Evolutionary conservation across 202 grass and related monocot species (phyloP), one percentile per base, ranked within the genome.

Genomic region (Alloteropsis angusta): DNA sequence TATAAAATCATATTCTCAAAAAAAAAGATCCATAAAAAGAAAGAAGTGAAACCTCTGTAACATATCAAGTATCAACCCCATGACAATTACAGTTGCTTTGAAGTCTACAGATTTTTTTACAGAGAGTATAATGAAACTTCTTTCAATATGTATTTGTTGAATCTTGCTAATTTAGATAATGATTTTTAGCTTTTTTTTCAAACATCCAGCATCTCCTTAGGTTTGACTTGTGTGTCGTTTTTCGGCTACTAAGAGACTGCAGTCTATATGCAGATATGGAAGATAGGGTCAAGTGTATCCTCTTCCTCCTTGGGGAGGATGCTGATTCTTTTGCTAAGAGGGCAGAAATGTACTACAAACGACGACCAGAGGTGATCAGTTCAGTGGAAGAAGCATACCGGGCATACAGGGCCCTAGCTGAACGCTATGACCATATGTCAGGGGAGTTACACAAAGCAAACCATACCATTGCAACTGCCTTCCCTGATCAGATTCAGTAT

Each of bases 371-470:
- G 74, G 89, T 90, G 43, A 90, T 90, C 72, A 80, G 52, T 72
- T 92, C 89, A 23, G 89, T 97, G 36, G 94, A 94, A 86, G 94
- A 92, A 74, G 87, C 91, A 12, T 92, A 97, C 67, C 49, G 87
- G 10, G 85, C 91, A 37, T 97, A 97, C 30, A 85, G 91, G 76
- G 94, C 89, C 17, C 83, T 97, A 47, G 94, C 91, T 23, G 89
- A 97, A 76, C 85, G 94, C 48, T 97, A 97, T 12, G 94, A 94
- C 30, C 91, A 94, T 75, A 87, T 97, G 53, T 97, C 94, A 49
- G 91, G 91, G 17, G 94, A 97, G 67, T 77, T 97, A 64, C 91
- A 97, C 67, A 97, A 97, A 76, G 91, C 94, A 82, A 97, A 97
- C 42, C 94, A 94, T 53, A 97, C 89, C n/a, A 93, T 97, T 62